Evolutionary conservation across 2,329 filamentous ascomycete species (phyloP), one percentile per base, ranked within the genome.

Genomic region (Huntiella omanensis): DNA sequence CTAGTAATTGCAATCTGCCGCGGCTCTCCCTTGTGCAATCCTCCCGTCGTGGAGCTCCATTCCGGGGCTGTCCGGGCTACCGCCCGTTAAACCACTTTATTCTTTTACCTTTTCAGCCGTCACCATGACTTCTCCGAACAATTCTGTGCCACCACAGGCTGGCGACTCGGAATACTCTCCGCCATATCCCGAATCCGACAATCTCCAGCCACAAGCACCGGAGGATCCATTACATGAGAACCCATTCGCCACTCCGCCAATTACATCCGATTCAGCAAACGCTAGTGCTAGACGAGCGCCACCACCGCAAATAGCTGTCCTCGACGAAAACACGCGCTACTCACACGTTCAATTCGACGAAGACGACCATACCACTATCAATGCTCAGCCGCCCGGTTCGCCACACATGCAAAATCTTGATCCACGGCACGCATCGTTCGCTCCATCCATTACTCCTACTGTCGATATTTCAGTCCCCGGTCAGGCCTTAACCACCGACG

Each of bases 61-160:
- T 50, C 44, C 48, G 45, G 48, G 45, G 48, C 48, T 50, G 45
- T 50, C 32, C 48, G 48, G 48, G 48, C 45, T 35, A 47, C 38
- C 45, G 48, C 48, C 48, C 48, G 48, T 40, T 50, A 50, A 47
- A 43, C 34, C 45, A 40, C 37, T 16, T 12, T 40, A 40, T 38
- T 15, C 13, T 40, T 40, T 22, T 45, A 40, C 43, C 33, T 49
- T 46, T 35, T 43, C 43, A 28, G 22, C 22, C 7, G 7, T 5
- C 22, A 43, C 43, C 4, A 49, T 49, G 47, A 39, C 47, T 5
- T 49, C 38, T 13, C 39, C 38, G 22, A 37, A 49, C 28, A 33
- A 41, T 15, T 35, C 28, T 43, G 10, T 28, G 15, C 16, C 35
- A 39, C 33, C 42, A 45, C 33, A 10, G 17, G 15, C 28, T 17